Base-by-base conservation (phyloP, 2,329 filamentous ascomycete genomes). In the Diaporthe batatas region DNA sequence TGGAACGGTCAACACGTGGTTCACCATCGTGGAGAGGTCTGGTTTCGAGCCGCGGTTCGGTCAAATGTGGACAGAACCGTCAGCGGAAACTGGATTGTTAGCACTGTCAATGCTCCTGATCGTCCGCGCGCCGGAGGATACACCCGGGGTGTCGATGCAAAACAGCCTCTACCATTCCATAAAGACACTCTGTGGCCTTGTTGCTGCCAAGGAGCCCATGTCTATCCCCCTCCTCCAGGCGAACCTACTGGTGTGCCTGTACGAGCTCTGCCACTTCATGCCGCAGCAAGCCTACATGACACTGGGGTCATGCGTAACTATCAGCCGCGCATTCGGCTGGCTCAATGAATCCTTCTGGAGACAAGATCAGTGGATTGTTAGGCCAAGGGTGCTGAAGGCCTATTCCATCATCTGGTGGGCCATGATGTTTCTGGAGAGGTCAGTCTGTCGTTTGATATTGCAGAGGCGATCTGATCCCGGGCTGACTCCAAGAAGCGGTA, bases 341-440 rank as follows among this genome's bases (percentile, higher is more conserved):
- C 76, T 78, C 54, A 70, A 75, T 5, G 68, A 73, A 29, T 53
- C 32, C 7, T 79, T 79, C 62, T 80, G 79, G 79, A 67, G 72
- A 23, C 68, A 72, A 29, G 76, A 77, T 8, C 72, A 73, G n/a
- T 76, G 76, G 71, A 67, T 71, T 1, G 58, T 75, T 14, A 70
- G 64, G 58, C 73, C 78, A 23, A 76, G 67, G 21, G 75, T 77
- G 57, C 67, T 80, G 62, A 79, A 80, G 72, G 71, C 77, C 42
- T 78, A 69, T 71, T 80, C 79, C 11, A 77, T 79, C 62, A 68
- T 80, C 44, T 80, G 78, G 79, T 80, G 79, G 79, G 76, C 79
- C 1, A 77, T 79, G 53, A 77, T 79, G 14, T 78, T 78, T 74
- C 39, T 80, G 51, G 79, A 80, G 71, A 77, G 77, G 79, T 79